Evolutionary conservation across 2,329 filamentous ascomycete genomes (phyloP).

Genomic region (Venturia oleaginea): DNA sequence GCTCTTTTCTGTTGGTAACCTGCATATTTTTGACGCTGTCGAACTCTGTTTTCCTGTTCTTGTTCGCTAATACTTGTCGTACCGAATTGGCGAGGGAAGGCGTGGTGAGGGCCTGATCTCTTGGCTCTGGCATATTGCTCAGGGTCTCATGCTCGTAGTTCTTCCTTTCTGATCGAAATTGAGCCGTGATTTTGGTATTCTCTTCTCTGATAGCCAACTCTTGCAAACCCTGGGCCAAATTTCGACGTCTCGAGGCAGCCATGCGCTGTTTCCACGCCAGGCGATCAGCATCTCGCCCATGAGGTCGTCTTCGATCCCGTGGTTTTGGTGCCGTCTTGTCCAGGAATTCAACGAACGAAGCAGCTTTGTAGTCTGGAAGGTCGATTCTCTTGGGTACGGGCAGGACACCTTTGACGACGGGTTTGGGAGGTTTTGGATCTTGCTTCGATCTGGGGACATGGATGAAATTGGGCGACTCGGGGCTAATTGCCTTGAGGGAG

Average conservation of each 20-base stretch:
- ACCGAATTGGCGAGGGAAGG: conserved; percentile 10
- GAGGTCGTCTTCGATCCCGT: conserved; percentile 32
- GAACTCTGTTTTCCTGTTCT: conserved; percentile 22
- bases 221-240: conserved; percentile 61
- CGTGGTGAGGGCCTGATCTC: conserved; percentile 10
- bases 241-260: conserved; percentile 60
- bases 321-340: conserved; percentile 47
- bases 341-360: conserved; percentile 46
- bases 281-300: conserved; percentile 37
- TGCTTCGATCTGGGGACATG: conserved; percentile 71
- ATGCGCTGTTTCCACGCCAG: conserved; percentile 62
- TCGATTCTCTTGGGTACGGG: conserved; percentile 80
- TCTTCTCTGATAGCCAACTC: conserved; percentile 49
- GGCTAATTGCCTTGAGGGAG: conserved; percentile 48
- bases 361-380: conserved; percentile 45
- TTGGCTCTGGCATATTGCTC: not conserved
- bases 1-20: conserved; percentile 17
- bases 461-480: conserved; percentile 83
- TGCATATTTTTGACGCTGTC: conserved; percentile 38
- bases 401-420: conserved; percentile 65
- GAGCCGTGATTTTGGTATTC: not conserved
- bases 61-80: conserved; percentile 4
- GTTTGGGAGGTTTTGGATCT: conserved; percentile 44
- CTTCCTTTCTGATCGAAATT: not conserved
- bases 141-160: not conserved